These are phyloP conservation scores for Coccomyxa sp. DNA, from an alignment of 139 green algal genomes.

Conservation along the genomic window DNA sequence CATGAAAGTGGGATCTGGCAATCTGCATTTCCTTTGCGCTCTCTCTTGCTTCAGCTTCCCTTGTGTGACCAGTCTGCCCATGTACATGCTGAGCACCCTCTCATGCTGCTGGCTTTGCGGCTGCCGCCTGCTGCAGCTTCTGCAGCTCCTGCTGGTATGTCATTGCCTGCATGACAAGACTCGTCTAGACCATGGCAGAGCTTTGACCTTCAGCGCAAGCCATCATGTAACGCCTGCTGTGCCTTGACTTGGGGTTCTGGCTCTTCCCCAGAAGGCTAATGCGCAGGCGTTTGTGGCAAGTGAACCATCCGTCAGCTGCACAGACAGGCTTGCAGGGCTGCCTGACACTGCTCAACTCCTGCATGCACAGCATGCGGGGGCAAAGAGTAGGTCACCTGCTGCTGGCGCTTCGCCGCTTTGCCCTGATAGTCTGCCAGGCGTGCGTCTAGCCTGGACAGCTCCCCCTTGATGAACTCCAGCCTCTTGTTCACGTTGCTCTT, in stretches of 20 bases:
- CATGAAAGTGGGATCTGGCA: no score
- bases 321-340: no score
- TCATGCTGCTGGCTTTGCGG: neutral
- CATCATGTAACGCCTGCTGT: no score
- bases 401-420: conserved; percentile 33
- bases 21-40: no score
- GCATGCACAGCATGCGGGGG: neutral
- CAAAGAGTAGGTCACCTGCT: conserved; percentile 9
- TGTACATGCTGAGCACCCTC: neutral
- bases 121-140: neutral
- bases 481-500: conserved; percentile 82
- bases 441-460: conserved; percentile 38
- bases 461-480: conserved; percentile 72
- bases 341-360: no score
- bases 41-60: no score
- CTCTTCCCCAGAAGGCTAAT: neutral
- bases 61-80: neutral
- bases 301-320: neutral
- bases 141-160: neutral
- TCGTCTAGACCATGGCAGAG: neutral
- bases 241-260: no score
- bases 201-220: neutral
- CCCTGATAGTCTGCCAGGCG: conserved; percentile 26
- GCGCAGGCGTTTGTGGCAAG: neutral
- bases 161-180: neutral